These are phyloP conservation scores for Botrytis aclada DNA, from an alignment of 2,329 filamentous ascomycete genomes.

Conservation along the genomic window DNA sequence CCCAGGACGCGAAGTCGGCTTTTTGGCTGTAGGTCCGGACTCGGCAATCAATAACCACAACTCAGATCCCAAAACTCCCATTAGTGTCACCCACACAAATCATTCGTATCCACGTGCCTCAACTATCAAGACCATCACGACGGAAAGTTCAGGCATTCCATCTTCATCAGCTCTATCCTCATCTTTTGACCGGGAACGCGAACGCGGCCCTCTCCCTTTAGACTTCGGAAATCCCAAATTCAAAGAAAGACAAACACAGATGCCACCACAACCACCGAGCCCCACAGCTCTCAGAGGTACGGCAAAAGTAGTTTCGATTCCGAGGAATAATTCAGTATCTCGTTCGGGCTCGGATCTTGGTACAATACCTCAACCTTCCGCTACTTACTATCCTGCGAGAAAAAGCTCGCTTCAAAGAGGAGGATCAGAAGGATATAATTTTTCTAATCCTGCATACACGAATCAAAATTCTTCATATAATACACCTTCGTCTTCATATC, in stretches of 20 bases:
- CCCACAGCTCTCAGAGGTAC: background rate
- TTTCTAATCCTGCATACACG: background rate
- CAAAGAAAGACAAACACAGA: background rate
- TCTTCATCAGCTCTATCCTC: slow-evolving; percentile 4
- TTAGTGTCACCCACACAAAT: background rate
- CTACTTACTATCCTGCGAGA: background rate
- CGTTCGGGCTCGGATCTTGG: background rate
- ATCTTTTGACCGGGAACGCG: background rate
- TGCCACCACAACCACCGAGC: background rate
- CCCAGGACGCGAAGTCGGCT: background rate
- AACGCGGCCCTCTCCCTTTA: background rate
- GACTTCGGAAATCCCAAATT: background rate
- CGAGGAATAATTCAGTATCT: background rate
- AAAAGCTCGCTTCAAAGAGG: background rate
- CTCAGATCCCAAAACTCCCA: background rate
- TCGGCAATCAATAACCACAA: background rate
- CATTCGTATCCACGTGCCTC: background rate
- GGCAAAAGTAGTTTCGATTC: slow-evolving; percentile 3
- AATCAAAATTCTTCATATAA: background rate
- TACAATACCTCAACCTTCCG: background rate
- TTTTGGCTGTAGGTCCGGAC: background rate
- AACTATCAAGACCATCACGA: slow-evolving; percentile 5
- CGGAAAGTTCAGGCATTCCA: slow-evolving; percentile 3
- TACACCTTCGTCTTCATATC: background rate
- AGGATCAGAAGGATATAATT: background rate